Percentiles rank a stretch among this genome's conserved stretches.
Conservation (phyloP, 129 eudicot species). For the Tagetes erecta region DNA sequence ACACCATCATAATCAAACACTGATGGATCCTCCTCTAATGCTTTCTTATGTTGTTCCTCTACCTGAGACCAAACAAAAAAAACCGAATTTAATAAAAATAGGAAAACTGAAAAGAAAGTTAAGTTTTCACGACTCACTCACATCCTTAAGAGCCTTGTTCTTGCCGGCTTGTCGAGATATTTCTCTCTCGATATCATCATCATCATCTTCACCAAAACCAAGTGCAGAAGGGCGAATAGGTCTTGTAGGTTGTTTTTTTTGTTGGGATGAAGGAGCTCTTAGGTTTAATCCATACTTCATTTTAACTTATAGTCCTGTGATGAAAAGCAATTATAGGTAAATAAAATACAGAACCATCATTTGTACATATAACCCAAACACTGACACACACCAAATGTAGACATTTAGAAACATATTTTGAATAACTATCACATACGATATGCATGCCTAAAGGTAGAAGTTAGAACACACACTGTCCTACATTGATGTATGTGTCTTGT, state of each 20-base stretch:
- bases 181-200: constrained; percentile 77
- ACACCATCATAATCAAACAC: constrained; percentile 91
- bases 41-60: constrained; percentile 94
- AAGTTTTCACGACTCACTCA: constrained; percentile 25
- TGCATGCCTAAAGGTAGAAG: too few species aligned
- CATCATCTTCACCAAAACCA: constrained; percentile 68
- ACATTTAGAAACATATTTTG: too few species aligned
- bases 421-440: too few species aligned
- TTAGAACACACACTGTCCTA: too few species aligned
- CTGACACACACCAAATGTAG: background rate
- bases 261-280: constrained; percentile 72
- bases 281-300: constrained; percentile 74
- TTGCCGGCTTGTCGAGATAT: constrained; percentile 88
- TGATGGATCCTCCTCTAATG: constrained; percentile 90
- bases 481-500: too few species aligned
- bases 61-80: constrained; percentile 35
- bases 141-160: constrained; percentile 83
- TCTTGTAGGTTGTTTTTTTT: constrained; percentile 49
- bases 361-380: background rate
- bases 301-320: constrained; percentile 26
- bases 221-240: constrained; percentile 52
- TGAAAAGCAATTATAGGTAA: background rate
- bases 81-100: background rate
- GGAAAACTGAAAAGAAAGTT: background rate
- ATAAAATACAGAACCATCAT: background rate